Evolutionary conservation across 2,329 filamentous ascomycete genomes (phyloP).

Genomic region (Thelonectria discophora): DNA sequence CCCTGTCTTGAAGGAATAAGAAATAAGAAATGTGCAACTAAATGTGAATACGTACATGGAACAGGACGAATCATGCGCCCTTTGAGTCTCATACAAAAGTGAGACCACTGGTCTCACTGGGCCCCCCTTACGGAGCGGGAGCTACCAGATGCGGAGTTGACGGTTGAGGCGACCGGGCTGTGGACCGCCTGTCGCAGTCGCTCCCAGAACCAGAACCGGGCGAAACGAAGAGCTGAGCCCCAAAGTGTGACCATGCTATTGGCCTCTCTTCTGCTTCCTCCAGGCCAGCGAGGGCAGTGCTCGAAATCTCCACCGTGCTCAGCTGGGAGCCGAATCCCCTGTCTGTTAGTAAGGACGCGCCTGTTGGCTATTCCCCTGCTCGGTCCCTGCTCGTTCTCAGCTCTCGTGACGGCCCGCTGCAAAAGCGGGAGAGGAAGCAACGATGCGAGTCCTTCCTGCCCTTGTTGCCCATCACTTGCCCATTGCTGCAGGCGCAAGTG

Average conservation of each 20-base stretch:
- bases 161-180: constrained; percentile 7
- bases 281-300: constrained; percentile 10
- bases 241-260: constrained; percentile 2
- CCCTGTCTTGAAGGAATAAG: no score
- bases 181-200: constrained; percentile 13
- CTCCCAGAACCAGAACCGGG: constrained; percentile 21
- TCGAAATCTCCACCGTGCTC: neutral
- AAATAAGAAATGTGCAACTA: neutral
- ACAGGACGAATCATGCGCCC: neutral
- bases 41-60: neutral
- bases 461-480: no score
- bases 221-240: constrained; percentile 31
- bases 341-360: no score
- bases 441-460: neutral
- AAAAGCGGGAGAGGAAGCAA: neutral
- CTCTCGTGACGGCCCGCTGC: constrained; percentile 28
- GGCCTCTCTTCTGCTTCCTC: neutral
- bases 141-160: constrained; percentile 5
- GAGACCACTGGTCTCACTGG: neutral
- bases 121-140: neutral
- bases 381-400: constrained; percentile 21
- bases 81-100: constrained; percentile 16
- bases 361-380: no score
- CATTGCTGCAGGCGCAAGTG: constrained; percentile 1
- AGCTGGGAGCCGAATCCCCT: no score